Percentiles rank a stretch among this genome's conserved stretches.
Conservation (phyloP, 257 asterid species). For the Hygrophila difformis region DNA sequence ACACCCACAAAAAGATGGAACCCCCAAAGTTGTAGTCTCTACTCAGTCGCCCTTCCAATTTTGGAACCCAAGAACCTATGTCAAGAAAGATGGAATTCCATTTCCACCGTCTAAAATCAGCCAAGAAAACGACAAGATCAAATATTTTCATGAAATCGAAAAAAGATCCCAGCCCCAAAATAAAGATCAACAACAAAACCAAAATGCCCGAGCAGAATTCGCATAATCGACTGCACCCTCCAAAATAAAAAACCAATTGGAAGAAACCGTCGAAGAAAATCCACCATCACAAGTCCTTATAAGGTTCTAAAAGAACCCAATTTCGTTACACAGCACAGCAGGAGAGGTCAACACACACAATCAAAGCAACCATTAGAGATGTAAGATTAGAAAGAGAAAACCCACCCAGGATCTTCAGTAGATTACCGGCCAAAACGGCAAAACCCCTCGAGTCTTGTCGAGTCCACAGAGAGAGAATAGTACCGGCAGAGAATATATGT, state of each 20-base stretch:
- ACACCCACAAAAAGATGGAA: too few relatives aligned
- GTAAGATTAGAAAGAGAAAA: conserved; percentile 6
- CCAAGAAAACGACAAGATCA: conserved; percentile 5
- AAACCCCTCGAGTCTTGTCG: conserved; percentile 27
- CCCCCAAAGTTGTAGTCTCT: too few relatives aligned
- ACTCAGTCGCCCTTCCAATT: too few relatives aligned
- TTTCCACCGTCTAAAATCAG: conserved; percentile 24
- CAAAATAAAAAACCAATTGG: too few relatives aligned
- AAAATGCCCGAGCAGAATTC: too few relatives aligned
- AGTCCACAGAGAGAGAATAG: conserved; percentile 32
- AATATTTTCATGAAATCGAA: too few relatives aligned
- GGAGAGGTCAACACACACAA: conserved; percentile 25
- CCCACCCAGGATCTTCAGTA: conserved; percentile 13
- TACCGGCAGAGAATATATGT: conserved; percentile 11
- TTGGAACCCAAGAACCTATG: too few relatives aligned
- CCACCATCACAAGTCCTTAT: conserved; percentile 34
- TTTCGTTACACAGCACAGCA: conserved; percentile 12
- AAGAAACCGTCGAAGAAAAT: too few relatives aligned
- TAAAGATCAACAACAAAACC: too few relatives aligned
- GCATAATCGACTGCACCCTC: too few relatives aligned
- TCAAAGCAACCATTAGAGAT: conserved; percentile 15
- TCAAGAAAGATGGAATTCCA: conserved; percentile 16
- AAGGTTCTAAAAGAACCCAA: conserved; percentile 9
- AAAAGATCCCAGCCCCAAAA: too few relatives aligned
- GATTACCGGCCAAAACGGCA: conserved; percentile 25